A percentile compares a stretch with the other conserved stretches of the same genome.
Conservation (phyloP, 2,329 filamentous ascomycete genomes). For the Colletotrichum horii region DNA sequence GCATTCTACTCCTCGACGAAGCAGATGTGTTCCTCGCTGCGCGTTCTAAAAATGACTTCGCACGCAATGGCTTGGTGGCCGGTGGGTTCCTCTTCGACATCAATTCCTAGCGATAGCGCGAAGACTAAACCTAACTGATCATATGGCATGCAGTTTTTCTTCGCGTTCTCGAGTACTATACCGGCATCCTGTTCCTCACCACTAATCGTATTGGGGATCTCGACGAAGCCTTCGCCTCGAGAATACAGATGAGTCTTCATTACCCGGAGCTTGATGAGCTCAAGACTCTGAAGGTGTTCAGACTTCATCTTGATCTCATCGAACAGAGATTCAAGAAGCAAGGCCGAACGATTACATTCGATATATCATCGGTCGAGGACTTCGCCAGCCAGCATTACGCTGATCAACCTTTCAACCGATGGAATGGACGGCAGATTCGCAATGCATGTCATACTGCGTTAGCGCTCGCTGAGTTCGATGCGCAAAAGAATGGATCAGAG, state of each 20-base stretch:
- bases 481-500: not conserved
- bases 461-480: not conserved
- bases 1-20: not conserved
- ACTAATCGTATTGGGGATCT: not conserved
- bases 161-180: not conserved
- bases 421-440: not conserved
- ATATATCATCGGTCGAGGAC: not conserved
- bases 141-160: not conserved
- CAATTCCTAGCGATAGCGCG: no score
- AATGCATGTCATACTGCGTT: not conserved
- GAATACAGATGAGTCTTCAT: not conserved
- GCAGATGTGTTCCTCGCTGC: not conserved
- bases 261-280: not conserved
- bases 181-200: accelerated
- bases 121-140: no score
- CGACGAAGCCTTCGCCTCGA: not conserved
- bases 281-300: not conserved
- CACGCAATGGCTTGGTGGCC: not conserved
- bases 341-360: not conserved
- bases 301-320: not conserved
- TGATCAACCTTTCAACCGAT: not conserved
- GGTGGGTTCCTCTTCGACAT: no score
- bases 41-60: not conserved
- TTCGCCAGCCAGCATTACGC: not conserved
- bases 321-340: not conserved